Conservation (phyloP, 148 eudicot genomes). For the Chenopodium formosanum region DNA sequence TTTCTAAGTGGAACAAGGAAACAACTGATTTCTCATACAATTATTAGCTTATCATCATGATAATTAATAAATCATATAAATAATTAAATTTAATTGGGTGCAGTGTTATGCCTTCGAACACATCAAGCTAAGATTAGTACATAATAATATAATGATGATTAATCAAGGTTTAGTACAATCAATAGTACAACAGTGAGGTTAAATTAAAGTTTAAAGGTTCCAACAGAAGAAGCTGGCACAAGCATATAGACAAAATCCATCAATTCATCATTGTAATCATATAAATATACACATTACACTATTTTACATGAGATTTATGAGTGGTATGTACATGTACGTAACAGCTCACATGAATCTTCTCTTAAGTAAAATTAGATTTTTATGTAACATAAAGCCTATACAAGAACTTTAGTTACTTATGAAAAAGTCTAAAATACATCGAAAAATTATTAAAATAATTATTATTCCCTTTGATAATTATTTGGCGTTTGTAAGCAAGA, state of each 20-base stretch:
- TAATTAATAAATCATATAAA: neutral
- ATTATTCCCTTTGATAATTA: too few relatives aligned
- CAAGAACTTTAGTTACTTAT: neutral
- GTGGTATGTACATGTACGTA: neutral
- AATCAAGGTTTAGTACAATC: neutral
- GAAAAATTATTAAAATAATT: too few relatives aligned
- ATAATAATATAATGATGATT: neutral
- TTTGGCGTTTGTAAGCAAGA: neutral
- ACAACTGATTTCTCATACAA: neutral
- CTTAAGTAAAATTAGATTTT: neutral
- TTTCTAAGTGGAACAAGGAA: neutral
- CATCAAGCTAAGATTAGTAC: neutral
- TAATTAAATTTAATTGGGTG: neutral
- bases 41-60: neutral
- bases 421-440: neutral
- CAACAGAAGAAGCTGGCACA: slow-evolving; percentile 12
- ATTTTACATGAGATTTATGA: neutral
- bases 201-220: neutral
- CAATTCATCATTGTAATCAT: slow-evolving; percentile 7
- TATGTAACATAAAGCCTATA: neutral
- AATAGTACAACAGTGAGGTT: neutral
- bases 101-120: neutral
- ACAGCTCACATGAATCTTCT: slow-evolving; percentile 10
- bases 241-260: slow-evolving; percentile 12
- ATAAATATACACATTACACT: neutral